Evolutionary conservation across 2,329 filamentous ascomycete genomes (phyloP).

Genomic region (Aspergillus fumigatus): DNA sequence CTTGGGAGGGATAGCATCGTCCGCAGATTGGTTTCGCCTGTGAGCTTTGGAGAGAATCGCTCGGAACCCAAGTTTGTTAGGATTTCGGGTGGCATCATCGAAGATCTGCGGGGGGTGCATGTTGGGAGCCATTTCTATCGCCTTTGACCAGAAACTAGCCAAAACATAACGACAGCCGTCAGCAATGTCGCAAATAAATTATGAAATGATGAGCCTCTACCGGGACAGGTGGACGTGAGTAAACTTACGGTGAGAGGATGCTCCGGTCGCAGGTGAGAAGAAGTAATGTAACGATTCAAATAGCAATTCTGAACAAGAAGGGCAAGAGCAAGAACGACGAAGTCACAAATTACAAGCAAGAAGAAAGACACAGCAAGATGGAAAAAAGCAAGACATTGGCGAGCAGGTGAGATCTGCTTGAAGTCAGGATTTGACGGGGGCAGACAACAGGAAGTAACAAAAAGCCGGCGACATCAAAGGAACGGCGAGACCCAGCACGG

Average conservation of each 20-base stretch:
- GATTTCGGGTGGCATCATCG: constrained; percentile 32
- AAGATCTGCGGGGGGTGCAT: constrained; percentile 32
- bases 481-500: constrained; percentile 10
- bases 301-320: constrained; percentile 3
- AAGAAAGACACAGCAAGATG: constrained; percentile 3
- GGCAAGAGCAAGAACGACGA: background rate
- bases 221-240: constrained; percentile 7
- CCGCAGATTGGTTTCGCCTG: constrained; percentile 43
- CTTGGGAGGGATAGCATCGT: constrained; percentile 22
- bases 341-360: constrained; percentile 5
- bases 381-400: background rate
- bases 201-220: background rate
- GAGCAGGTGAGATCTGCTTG: background rate
- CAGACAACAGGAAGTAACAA: background rate
- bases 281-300: background rate
- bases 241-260: constrained; percentile 13
- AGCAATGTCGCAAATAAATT: background rate
- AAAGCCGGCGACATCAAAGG: background rate
- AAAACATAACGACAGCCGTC: background rate
- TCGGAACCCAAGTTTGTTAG: constrained; percentile 44
- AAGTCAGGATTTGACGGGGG: background rate
- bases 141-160: constrained; percentile 27
- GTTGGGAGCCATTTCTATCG: constrained; percentile 31
- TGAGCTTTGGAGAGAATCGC: constrained; percentile 51
- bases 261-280: constrained; percentile 4